These are phyloP conservation scores for Lactarius akahatsu DNA, from an alignment of 768 basidiomycete species.

Conservation along the genomic window DNA sequence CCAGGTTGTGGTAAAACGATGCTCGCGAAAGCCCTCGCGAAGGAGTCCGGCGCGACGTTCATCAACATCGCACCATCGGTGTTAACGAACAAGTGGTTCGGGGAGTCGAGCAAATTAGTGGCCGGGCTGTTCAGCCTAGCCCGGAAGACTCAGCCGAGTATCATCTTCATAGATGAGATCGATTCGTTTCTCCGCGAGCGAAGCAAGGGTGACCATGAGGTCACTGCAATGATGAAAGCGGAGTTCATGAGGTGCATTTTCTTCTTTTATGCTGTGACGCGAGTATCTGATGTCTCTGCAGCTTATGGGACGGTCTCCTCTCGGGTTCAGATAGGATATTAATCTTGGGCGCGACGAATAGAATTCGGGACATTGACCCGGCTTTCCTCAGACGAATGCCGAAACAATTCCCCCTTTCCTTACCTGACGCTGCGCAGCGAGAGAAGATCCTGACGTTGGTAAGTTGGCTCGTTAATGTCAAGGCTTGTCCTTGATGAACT, in stretches of 20 bases:
- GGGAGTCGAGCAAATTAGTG: slow-evolving; percentile 93
- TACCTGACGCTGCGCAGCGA: slow-evolving; percentile 79
- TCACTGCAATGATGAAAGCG: slow-evolving; percentile 98
- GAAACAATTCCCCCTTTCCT: slow-evolving; percentile 83
- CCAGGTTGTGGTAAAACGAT: slow-evolving; percentile 99
- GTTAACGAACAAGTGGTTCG: slow-evolving; percentile 81
- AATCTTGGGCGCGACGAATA: slow-evolving; percentile 92
- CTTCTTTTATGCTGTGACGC: slow-evolving; percentile 10
- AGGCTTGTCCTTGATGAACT: neutral
- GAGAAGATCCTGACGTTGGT: slow-evolving; percentile 82
- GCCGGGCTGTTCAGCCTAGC: slow-evolving; percentile 93
- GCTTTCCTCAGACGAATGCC: slow-evolving; percentile 97
- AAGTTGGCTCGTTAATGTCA: slow-evolving; percentile 24
- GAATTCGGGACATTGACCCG: slow-evolving; percentile 87
- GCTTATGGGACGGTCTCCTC: slow-evolving; percentile 92
- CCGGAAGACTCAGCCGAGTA: slow-evolving; percentile 87
- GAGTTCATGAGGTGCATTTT: slow-evolving; percentile 86
- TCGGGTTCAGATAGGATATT: slow-evolving; percentile 80
- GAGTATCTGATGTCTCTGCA: slow-evolving; percentile 33
- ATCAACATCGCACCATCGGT: slow-evolving; percentile 82
- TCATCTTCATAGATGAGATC: slow-evolving; percentile 99
- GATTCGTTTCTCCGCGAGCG: slow-evolving; percentile 92
- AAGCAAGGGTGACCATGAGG: slow-evolving; percentile 89
- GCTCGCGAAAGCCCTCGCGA: slow-evolving; percentile 97
- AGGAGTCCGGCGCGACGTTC: slow-evolving; percentile 96